These are phyloP conservation scores for Apophysomyces elegans DNA, from an alignment of 371 early-diverging fungal genomes.

Conservation along the genomic window DNA sequence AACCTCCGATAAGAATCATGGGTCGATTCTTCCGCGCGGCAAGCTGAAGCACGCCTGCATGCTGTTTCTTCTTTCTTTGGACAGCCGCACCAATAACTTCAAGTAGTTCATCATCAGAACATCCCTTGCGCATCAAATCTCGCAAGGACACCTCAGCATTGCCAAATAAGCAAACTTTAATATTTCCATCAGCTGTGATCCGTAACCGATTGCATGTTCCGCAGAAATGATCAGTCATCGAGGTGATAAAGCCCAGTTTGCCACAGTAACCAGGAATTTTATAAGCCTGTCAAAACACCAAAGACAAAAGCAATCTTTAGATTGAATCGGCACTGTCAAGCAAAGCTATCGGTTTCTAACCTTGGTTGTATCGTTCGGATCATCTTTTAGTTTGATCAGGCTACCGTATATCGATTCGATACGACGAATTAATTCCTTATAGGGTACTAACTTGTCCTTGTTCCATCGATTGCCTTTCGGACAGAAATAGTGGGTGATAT, in stretches of 20 bases:
- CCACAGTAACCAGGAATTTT: slow-evolving; percentile 80
- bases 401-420: slow-evolving; percentile 63
- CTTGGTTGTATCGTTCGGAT: slow-evolving; percentile 88
- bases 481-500: not conserved
- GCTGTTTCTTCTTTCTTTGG: slow-evolving; percentile 85
- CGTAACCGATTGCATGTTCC: slow-evolving; percentile 91
- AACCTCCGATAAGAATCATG: slow-evolving; percentile 95
- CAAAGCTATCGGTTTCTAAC: slow-evolving; percentile 36
- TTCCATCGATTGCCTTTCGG: slow-evolving; percentile 86
- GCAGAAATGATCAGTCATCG: slow-evolving; percentile 96
- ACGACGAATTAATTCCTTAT: slow-evolving; percentile 69
- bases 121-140: slow-evolving; percentile 74
- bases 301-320: not conserved
- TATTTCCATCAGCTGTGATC: slow-evolving; percentile 92
- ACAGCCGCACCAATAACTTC: slow-evolving; percentile 78
- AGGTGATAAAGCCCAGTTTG: slow-evolving; percentile 92
- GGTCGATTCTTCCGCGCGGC: slow-evolving; percentile 86
- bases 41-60: slow-evolving; percentile 89
- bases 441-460: slow-evolving; percentile 81
- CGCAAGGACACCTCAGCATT: slow-evolving; percentile 85
- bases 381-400: slow-evolving; percentile 70
- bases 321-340: too few relatives aligned
- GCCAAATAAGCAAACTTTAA: slow-evolving; percentile 94
- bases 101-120: slow-evolving; percentile 68
- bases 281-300: slow-evolving; percentile 44